A percentile compares a stretch with the other conserved stretches of the same genome.
Conservation (phyloP, 495 filamentous ascomycete genomes). For the Aspergillus mulundensis region DNA sequence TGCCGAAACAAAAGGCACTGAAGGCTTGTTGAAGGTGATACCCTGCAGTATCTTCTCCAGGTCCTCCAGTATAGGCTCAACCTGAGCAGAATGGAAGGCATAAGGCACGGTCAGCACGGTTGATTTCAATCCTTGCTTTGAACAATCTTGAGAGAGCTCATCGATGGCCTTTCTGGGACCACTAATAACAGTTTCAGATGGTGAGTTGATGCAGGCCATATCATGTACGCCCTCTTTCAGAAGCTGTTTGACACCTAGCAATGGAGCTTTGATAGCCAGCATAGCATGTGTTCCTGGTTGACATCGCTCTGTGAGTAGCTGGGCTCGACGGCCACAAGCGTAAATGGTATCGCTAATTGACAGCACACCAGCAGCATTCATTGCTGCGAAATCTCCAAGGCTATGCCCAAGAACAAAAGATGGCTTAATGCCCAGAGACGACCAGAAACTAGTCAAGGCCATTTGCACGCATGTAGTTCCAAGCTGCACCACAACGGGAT, state of each 20-base stretch:
- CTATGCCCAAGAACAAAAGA: constrained; percentile 75
- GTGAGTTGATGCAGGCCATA: constrained; percentile 48
- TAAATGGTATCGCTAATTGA: constrained; percentile 67
- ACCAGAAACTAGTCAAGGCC: constrained; percentile 78
- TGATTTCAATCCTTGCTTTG: constrained; percentile 52
- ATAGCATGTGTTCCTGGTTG: constrained; percentile 62
- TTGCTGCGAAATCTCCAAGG: constrained; percentile 75
- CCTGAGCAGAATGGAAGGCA: constrained; percentile 75
- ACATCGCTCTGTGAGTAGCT: constrained; percentile 68
- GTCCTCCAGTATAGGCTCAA: constrained; percentile 62
- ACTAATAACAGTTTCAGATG: constrained; percentile 43
- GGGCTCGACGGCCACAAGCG: constrained; percentile 69
- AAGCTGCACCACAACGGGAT: constrained; percentile 74
- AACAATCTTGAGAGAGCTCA: constrained; percentile 54
- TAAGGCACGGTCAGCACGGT: constrained; percentile 66
- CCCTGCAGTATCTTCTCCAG: constrained; percentile 56
- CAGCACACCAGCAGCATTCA: constrained; percentile 72
- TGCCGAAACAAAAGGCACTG: constrained; percentile 70
- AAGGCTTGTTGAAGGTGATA: constrained; percentile 55
- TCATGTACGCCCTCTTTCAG: constrained; percentile 30
- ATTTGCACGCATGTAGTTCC: constrained; percentile 78
- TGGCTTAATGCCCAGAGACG: constrained; percentile 71
- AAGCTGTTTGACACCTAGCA: constrained; percentile 23
- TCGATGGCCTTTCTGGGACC: constrained; percentile 51
- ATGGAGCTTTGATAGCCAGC: constrained; percentile 42